These are phyloP conservation scores for Trichoderma sp. DNA, from an alignment of 2,329 filamentous ascomycete genomes.

Conservation along the genomic window DNA sequence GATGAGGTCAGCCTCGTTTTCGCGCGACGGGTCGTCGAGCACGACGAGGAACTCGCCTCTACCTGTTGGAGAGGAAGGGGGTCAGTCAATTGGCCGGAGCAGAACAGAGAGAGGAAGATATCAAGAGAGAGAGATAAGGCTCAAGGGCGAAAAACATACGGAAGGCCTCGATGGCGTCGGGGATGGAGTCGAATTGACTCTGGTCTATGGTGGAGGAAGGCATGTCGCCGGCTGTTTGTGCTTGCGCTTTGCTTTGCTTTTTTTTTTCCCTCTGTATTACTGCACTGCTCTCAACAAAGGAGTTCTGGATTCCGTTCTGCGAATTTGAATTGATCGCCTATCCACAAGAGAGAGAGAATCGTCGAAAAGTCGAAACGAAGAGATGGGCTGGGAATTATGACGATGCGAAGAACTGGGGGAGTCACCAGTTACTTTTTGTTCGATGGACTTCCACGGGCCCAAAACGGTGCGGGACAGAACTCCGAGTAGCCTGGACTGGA, in stretches of 20 bases:
- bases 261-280: neutral
- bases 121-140: neutral
- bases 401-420: neutral
- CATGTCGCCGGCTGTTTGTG: constrained; percentile 36
- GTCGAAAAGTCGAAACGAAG: neutral
- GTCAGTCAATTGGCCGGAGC: neutral
- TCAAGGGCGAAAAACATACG: constrained; percentile 43
- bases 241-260: neutral
- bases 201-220: constrained; percentile 48
- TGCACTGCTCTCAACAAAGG: neutral
- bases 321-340: neutral
- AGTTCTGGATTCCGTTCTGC: neutral
- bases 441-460: constrained; percentile 8
- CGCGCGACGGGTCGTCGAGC: constrained; percentile 85
- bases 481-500: neutral
- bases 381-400: neutral
- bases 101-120: neutral
- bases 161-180: constrained; percentile 62
- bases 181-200: constrained; percentile 61
- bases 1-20: constrained; percentile 98
- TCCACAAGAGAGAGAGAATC: neutral
- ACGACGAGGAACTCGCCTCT: constrained; percentile 93
- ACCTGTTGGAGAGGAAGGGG: constrained; percentile 44
- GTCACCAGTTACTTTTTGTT: neutral
- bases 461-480: neutral